These are phyloP conservation scores for Boletus rex-veris DNA, from an alignment of 768 basidiomycete genomes.

Conservation along the genomic window DNA sequence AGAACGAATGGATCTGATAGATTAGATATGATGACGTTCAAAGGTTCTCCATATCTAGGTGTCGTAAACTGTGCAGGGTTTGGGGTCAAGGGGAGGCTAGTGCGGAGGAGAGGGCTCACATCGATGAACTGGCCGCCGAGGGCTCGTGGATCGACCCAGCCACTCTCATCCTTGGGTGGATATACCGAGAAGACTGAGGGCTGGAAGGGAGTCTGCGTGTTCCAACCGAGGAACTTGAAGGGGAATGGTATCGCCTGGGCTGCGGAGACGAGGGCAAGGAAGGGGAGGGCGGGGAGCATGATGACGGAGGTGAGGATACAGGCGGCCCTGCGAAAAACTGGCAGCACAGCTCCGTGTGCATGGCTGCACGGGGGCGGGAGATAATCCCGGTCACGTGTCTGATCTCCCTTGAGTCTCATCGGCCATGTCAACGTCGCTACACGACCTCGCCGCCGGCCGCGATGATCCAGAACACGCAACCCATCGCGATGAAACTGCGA, in stretches of 20 bases:
- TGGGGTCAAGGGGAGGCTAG: not conserved
- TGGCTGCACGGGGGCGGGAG: too few relatives aligned
- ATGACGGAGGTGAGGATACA: not conserved
- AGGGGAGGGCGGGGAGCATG: conserved; percentile 15
- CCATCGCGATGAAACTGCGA: conserved; percentile 33
- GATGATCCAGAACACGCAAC: conserved; percentile 7
- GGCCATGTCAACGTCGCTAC: conserved; percentile 11
- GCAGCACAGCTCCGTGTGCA: not conserved
- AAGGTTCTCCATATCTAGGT: conserved; percentile 66
- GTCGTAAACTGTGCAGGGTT: conserved; percentile 54
- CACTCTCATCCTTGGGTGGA: conserved; percentile 27
- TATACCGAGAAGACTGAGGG: conserved; percentile 1
- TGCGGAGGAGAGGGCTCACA: conserved; percentile 41
- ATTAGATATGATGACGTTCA: conserved; percentile 81
- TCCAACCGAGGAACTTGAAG: not conserved
- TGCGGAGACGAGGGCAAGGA: conserved; percentile 12
- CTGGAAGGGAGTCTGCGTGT: conserved; percentile 8
- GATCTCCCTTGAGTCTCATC: not conserved
- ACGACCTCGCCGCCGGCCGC: conserved; percentile 2
- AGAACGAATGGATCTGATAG: conserved; percentile 77
- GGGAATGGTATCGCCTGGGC: conserved; percentile 16
- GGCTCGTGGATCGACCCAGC: conserved; percentile 66
- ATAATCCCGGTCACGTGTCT: conserved; percentile 17
- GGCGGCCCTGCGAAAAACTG: not conserved
- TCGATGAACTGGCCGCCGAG: conserved; percentile 76